These are phyloP conservation scores for Elongisporangium prolatum DNA, from an alignment of 352 stramenopile species.

Conservation along the genomic window DNA sequence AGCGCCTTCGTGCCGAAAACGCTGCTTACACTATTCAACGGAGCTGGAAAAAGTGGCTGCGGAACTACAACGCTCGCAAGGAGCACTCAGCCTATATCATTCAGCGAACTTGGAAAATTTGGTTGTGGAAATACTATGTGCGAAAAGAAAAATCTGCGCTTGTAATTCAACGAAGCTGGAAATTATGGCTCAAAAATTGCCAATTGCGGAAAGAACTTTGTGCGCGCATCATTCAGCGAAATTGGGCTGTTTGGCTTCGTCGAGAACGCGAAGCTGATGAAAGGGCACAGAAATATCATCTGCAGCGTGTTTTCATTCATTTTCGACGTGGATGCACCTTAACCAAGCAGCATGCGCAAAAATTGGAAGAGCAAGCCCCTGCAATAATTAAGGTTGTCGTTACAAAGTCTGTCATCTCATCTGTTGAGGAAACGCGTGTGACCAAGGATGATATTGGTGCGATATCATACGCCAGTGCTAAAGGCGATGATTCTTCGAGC, in stretches of 20 bases:
- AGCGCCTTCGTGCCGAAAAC: slow-evolving; percentile 19
- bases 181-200: neutral
- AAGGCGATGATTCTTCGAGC: neutral
- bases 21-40: slow-evolving; percentile 27
- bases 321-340: neutral
- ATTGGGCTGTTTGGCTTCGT: neutral
- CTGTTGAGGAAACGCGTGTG: neutral
- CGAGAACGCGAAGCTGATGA: neutral
- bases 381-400: neutral
- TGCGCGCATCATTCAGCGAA: neutral
- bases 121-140: neutral
- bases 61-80: slow-evolving; percentile 1
- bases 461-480: slow-evolving; percentile 1
- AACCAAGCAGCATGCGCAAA: neutral
- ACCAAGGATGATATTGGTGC: neutral
- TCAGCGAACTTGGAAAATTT: neutral
- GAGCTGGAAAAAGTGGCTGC: slow-evolving; percentile 17
- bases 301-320: neutral
- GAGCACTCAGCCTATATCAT: neutral
- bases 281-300: neutral
- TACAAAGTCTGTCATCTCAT: neutral
- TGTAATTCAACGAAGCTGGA: neutral
- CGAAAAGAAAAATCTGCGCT: neutral
- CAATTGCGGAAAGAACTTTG: neutral
- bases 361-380: neutral